These are phyloP conservation scores for Halenospora varia DNA, from an alignment of 495 filamentous ascomycete species.

Conservation along the genomic window DNA sequence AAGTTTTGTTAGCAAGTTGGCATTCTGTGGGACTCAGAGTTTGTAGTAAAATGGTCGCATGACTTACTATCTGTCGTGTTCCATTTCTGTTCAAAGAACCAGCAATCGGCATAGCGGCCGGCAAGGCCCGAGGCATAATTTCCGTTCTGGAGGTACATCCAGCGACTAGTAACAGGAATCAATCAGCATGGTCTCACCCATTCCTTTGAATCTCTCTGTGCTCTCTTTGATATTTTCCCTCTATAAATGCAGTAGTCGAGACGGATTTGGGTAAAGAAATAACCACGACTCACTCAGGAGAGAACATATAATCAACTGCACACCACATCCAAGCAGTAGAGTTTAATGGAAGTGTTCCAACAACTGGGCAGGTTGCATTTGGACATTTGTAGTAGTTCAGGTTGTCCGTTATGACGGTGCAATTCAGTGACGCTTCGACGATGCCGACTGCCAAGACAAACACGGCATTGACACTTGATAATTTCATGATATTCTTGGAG, in stretches of 20 bases:
- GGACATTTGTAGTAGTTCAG: slow-evolving; percentile 1
- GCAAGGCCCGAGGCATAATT: not conserved
- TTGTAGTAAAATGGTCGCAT: not conserved
- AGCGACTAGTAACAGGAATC: too few species aligned
- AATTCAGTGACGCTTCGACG: not conserved
- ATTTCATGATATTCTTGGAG: too few species aligned
- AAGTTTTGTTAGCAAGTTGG: not conserved
- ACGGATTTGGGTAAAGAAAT: too few species aligned
- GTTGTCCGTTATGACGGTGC: not conserved
- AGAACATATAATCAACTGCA: not conserved
- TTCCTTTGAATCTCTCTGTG: too few species aligned
- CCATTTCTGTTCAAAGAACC: not conserved
- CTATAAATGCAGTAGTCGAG: too few species aligned
- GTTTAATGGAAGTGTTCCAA: not conserved
- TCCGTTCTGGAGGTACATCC: not conserved
- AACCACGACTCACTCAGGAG: too few species aligned
- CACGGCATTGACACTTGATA: too few species aligned
- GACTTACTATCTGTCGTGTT: not conserved
- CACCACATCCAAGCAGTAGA: not conserved
- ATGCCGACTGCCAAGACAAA: too few species aligned
- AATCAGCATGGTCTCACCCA: too few species aligned
- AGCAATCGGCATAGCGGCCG: not conserved
- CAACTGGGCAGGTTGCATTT: not conserved
- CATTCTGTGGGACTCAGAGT: not conserved
- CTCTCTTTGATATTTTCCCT: too few species aligned